These are phyloP conservation scores for Cystobasidiopsis lactophilus DNA, from an alignment of 768 basidiomycete species.

Conservation along the genomic window DNA sequence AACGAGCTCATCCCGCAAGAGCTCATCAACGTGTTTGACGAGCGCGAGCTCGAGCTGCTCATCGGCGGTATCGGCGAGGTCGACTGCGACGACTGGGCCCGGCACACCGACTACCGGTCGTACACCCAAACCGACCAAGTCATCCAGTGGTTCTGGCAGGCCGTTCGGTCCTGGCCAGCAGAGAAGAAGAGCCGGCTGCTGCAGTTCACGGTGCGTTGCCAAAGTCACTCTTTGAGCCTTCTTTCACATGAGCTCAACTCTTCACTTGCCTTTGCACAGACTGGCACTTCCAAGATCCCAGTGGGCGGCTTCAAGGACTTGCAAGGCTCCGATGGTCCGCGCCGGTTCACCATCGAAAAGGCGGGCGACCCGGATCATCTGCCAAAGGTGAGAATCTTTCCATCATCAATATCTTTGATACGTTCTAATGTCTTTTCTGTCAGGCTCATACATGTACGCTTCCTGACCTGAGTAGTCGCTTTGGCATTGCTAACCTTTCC, in stretches of 20 bases:
- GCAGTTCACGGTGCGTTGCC: slow-evolving; percentile 70
- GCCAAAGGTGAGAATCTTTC: slow-evolving; percentile 79
- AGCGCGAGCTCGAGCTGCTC: slow-evolving; percentile 84
- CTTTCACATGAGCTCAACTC: neutral
- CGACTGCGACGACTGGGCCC: slow-evolving; percentile 80
- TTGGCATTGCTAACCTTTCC: no score
- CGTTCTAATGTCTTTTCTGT: neutral
- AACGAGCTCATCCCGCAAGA: slow-evolving; percentile 97
- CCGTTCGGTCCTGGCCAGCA: slow-evolving; percentile 82
- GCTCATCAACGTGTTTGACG: slow-evolving; percentile 92
- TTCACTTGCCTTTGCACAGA: neutral
- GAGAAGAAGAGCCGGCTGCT: slow-evolving; percentile 90
- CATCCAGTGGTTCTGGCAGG: slow-evolving; percentile 94
- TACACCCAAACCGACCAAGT: slow-evolving; percentile 77
- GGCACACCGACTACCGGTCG: slow-evolving; percentile 95
- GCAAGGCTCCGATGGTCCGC: slow-evolving; percentile 89
- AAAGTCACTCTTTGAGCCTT: neutral
- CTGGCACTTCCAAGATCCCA: slow-evolving; percentile 80
- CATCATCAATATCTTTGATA: no score
- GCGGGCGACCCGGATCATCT: slow-evolving; percentile 82
- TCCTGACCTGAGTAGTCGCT: no score
- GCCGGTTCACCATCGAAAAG: slow-evolving; percentile 96
- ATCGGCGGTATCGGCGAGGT: slow-evolving; percentile 99
- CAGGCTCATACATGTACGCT: neutral
- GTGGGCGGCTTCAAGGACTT: slow-evolving; percentile 98